A percentile compares a stretch with the other conserved stretches of the same genome.
These are phyloP conservation scores for Petunia hybrid DNA, from an alignment of 305 asterid species.

Conservation along the genomic window DNA sequence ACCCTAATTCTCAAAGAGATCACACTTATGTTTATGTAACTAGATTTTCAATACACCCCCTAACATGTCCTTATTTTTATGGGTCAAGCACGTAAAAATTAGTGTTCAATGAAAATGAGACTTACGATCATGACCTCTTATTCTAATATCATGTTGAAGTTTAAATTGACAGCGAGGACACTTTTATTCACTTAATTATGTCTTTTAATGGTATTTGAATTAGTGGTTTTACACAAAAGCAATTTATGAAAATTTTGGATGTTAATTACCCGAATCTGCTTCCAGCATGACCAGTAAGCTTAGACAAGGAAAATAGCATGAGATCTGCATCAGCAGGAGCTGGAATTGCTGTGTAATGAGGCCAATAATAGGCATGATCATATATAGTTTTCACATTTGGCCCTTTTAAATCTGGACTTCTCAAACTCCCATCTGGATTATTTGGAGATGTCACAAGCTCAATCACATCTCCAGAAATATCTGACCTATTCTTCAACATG, in stretches of 20 bases:
- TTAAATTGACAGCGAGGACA: too few species aligned
- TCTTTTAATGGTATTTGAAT: too few species aligned
- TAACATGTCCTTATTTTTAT: too few species aligned
- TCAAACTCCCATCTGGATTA: constrained; percentile 68
- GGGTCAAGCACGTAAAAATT: too few species aligned
- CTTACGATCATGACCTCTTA: too few species aligned
- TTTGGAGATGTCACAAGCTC: constrained; percentile 83
- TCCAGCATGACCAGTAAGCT: constrained; percentile 87
- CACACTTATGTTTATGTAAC: too few species aligned
- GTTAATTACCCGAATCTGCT: constrained; percentile 64
- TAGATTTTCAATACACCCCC: too few species aligned
- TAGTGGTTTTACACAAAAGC: background rate
- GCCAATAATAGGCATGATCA: constrained; percentile 83
- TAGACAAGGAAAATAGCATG: constrained; percentile 71
- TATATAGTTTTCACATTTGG: constrained; percentile 45
- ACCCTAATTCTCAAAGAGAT: too few species aligned
- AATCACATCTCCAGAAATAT: constrained; percentile 43
- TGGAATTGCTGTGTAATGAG: constrained; percentile 73
- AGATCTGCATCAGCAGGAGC: constrained; percentile 67
- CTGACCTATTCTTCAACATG: constrained; percentile 41
- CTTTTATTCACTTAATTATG: too few species aligned
- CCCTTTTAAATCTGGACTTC: constrained; percentile 50
- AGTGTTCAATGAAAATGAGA: too few species aligned
- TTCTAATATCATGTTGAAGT: too few species aligned
- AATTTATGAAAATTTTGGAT: background rate